Evolutionary conservation across 768 basidiomycete species (phyloP).

Genomic region (Tricholoma sp.): DNA sequence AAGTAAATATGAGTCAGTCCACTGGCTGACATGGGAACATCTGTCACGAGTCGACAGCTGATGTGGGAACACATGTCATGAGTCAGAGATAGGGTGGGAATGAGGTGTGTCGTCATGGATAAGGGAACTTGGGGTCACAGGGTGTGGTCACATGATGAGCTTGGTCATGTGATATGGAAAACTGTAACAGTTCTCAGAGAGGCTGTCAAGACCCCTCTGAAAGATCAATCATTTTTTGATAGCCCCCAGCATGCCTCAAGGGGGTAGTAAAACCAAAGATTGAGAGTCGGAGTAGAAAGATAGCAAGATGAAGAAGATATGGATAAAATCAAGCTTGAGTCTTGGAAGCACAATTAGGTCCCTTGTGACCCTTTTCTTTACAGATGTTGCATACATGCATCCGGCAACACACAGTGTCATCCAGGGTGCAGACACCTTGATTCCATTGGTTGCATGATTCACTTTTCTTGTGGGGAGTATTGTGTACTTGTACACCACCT

Average conservation of each 20-base stretch:
- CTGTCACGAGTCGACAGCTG: too few relatives aligned
- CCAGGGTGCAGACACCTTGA: neutral
- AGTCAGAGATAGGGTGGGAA: too few relatives aligned
- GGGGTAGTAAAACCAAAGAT: neutral
- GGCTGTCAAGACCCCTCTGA: neutral
- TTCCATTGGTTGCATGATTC: neutral
- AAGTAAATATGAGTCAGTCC: too few relatives aligned
- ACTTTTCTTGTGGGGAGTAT: neutral
- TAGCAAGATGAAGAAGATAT: neutral
- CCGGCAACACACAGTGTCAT: neutral
- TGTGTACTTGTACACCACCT: neutral
- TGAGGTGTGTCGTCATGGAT: too few relatives aligned
- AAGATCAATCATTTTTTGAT: neutral
- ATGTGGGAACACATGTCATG: too few relatives aligned
- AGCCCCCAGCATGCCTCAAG: neutral
- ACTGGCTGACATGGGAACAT: too few relatives aligned
- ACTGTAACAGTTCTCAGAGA: too few relatives aligned
- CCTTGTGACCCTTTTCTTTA: conserved; percentile 25
- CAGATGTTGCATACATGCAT: neutral
- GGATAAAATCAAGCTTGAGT: neutral
- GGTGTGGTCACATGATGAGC: too few relatives aligned
- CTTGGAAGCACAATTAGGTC: neutral
- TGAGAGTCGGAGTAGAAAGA: neutral
- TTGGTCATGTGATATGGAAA: too few relatives aligned
- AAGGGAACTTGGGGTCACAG: too few relatives aligned